phyloP scores from a whole-genome alignment of 805 yeast species.

The Wickerhamiella azyma region DNA sequence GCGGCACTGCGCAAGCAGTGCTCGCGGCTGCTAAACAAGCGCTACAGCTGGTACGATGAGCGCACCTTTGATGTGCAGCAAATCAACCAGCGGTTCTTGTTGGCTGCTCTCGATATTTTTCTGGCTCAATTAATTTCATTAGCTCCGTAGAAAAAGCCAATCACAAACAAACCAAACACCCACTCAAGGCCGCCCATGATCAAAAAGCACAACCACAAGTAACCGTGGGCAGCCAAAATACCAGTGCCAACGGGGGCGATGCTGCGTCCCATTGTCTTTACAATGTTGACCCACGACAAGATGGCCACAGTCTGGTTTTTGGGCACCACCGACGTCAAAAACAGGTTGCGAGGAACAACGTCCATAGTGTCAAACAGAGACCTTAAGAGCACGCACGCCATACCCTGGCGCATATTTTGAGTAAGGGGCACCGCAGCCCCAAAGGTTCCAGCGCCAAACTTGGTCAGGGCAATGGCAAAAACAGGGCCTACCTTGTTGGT shows the following conservation, averaged over 20 bases:
- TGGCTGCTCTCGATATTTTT: background rate
- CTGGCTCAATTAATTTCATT: background rate
- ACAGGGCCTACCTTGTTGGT: conserved; percentile 66
- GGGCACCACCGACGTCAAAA: conserved; percentile 53
- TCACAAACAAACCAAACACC: conserved; percentile 15
- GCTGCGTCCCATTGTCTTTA: conserved; percentile 73
- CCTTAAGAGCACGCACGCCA: conserved; percentile 39
- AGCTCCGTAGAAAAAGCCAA: conserved; percentile 4
- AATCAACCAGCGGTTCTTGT: conserved; percentile 2
- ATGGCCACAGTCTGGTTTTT: conserved; percentile 53
- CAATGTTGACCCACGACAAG: conserved; percentile 76
- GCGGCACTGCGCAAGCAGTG: background rate
- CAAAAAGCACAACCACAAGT: conserved; percentile 23
- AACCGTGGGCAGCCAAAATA: conserved; percentile 37
- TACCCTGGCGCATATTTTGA: conserved; percentile 32
- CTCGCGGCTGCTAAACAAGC: background rate
- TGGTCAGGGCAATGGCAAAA: conserved; percentile 57
- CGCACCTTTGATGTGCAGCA: background rate
- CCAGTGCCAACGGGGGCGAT: conserved; percentile 77
- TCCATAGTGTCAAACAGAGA: conserved; percentile 69
- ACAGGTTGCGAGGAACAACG: conserved; percentile 79
- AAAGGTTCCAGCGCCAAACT: conserved; percentile 62
- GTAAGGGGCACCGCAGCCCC: conserved; percentile 40
- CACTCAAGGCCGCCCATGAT: conserved; percentile 26
- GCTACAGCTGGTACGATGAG: background rate